These are phyloP conservation scores for Plenodomus tracheiphilus DNA, from an alignment of 2,329 filamentous ascomycete species.

Conservation along the genomic window DNA sequence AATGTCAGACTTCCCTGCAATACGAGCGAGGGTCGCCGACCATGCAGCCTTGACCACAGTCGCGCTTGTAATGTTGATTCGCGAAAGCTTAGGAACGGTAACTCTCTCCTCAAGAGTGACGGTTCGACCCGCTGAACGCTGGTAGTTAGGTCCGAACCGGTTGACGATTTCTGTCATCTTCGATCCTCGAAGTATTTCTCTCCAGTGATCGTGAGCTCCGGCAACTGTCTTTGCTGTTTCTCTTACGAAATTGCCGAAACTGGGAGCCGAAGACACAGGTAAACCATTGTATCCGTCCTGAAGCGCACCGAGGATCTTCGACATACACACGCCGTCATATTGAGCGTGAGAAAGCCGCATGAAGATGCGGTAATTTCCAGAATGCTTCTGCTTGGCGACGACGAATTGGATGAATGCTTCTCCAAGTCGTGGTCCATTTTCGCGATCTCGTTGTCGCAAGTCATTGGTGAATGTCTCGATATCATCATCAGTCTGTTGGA, in stretches of 20 bases:
- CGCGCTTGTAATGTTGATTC: conserved; percentile 44
- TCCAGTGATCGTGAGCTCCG: conserved; percentile 38
- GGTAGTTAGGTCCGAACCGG: conserved; percentile 38
- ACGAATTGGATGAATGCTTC: conserved; percentile 39
- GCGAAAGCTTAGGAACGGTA: conserved; percentile 22
- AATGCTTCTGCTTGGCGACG: conserved; percentile 36
- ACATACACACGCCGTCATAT: conserved; percentile 40
- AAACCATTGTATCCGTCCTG: conserved; percentile 39
- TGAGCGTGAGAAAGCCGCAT: conserved; percentile 41
- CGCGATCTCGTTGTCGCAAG: conserved; percentile 33
- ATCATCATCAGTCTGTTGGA: conserved; percentile 34
- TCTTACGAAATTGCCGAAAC: conserved; percentile 37
- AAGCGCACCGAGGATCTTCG: conserved; percentile 32
- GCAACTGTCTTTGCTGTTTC: conserved; percentile 32
- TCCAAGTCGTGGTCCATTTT: conserved; percentile 33
- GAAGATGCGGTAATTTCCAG: conserved; percentile 34
- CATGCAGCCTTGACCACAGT: conserved; percentile 54
- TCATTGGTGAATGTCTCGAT: conserved; percentile 34
- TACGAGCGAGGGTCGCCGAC: conserved; percentile 46
- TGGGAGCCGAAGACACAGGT: conserved; percentile 35
- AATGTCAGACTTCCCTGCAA: conserved; percentile 44
- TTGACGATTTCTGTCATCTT: conserved; percentile 42
- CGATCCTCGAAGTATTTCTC: conserved; percentile 34
- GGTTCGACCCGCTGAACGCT: conserved; percentile 33
- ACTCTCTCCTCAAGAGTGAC: conserved; percentile 32